Base-by-base conservation (phyloP, 2,329 filamentous ascomycete species). In the Claviceps sp. region DNA sequence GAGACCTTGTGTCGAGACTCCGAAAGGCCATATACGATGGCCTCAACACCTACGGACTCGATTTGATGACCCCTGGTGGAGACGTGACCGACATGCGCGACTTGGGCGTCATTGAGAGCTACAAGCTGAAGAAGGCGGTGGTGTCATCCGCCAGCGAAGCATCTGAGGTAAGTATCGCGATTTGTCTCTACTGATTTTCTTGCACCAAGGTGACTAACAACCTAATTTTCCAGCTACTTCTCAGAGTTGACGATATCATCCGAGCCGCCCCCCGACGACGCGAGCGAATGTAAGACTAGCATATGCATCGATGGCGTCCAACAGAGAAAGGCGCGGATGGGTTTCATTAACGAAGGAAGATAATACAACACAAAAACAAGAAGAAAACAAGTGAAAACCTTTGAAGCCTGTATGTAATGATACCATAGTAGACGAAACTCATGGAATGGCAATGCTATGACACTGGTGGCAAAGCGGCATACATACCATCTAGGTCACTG, bases 41-140 rank as follows among this genome's bases (percentile, higher is more conserved):
- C 57, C 83, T 95, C 79, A 89, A 84, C 49, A 95, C 85, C 55
- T 95, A 91, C 51, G 93, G 93, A 20, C 73, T 98, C 57, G 93
- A 98, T 65, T 74, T 98, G 56, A 76, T 86, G 71, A 89, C 85
- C 1, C 90, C 91, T 2, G 91, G 93, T 42, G 93, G 93, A 54
- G 90, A 89, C 45, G 89, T 98, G 63, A 79, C 88, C 13, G 93
- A 98, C 64, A 98, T 98, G 93, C 81, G 91, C 51, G 89, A 98
- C 62, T 67, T 95, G 47, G 93, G 93, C 45, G 90, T 98, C 30
- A 85, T 98, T 59, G 93, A 98, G 74, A 95, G 89, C 69, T 97
- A 96, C 77, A 98, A 98, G 78, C 73, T 98, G 67, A 98, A 98
- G 81, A 85, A 82, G 67, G 93, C 93, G n/a, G 93, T 98, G 51